A percentile compares a stretch with the other conserved stretches of the same genome.
Evolutionary conservation across 805 yeast genomes (phyloP).

Genomic region (Komagataella pastoris): DNA sequence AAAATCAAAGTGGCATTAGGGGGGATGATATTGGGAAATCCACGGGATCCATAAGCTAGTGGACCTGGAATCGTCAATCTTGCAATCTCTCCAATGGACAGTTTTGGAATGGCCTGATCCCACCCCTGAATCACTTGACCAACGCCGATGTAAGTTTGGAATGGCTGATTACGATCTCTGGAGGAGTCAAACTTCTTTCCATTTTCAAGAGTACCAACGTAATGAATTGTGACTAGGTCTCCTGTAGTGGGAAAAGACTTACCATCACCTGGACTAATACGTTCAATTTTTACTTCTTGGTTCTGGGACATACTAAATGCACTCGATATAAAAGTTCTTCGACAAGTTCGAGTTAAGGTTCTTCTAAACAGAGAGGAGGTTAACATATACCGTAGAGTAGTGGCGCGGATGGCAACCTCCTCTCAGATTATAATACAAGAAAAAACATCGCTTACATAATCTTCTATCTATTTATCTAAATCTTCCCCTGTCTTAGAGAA

Average conservation of each 20-base stretch:
- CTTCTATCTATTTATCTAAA: background rate
- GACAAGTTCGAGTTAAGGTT: background rate
- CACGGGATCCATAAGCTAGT: slow-evolving; percentile 89
- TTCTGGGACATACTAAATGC: background rate
- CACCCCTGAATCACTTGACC: slow-evolving; percentile 96
- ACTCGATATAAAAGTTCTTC: background rate
- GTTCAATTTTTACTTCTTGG: background rate
- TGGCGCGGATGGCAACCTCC: background rate
- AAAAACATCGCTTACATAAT: background rate
- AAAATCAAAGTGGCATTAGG: slow-evolving; percentile 89
- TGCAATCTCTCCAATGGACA: slow-evolving; percentile 89
- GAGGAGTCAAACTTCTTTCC: slow-evolving; percentile 96
- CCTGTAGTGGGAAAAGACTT: slow-evolving; percentile 76
- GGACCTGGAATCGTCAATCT: slow-evolving; percentile 84
- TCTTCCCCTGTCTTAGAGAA: background rate
- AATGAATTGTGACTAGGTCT: slow-evolving; percentile 86
- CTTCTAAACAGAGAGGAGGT: background rate
- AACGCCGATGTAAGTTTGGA: slow-evolving; percentile 88
- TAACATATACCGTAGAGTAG: background rate
- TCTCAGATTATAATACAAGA: too few relatives aligned
- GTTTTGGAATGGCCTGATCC: slow-evolving; percentile 90
- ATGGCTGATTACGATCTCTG: slow-evolving; percentile 88
- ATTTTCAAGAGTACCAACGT: slow-evolving; percentile 88
- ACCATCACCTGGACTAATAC: slow-evolving; percentile 57
- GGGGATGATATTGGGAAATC: slow-evolving; percentile 94